Base-by-base conservation (phyloP, 2,329 filamentous ascomycete species). In the Ophiostoma angusticollis region DNA sequence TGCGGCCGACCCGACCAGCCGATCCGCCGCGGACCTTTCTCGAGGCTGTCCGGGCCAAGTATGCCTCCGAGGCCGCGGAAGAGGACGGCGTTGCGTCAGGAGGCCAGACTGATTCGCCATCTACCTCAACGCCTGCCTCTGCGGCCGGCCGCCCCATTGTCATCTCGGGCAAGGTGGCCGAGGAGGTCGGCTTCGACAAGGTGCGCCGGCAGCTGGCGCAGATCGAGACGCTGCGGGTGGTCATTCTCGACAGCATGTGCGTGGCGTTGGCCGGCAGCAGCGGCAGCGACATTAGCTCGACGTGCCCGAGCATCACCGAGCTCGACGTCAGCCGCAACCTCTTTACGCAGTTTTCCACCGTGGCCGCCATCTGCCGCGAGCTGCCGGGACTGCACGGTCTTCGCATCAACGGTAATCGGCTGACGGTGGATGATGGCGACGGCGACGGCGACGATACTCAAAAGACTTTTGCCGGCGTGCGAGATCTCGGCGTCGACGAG, bases 151-250 rank as follows among this genome's bases (percentile, higher is more conserved):
- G 34, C 22, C 66, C 74, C 35, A 80, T 93, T 45, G 62, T 67
- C 39, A 80, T 68, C 68, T 93, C 66, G 61, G 83, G 59, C 27
- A 96, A 96, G 60, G 72, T 87, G 14, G 89, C 84, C 5, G 82
- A 96, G 61, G 89, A 96, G 61, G 75, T 96, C 24, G 91, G 91
- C 22, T 96, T 96, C 50, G 86, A 93, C 49, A 95, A 95, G 65
- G 84, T 95, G 48, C 75, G 81, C 31, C 72, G 72, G 48, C 76
- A 87, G 58, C 78, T 93, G 52, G 80, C 86, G 49, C 67, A 80
- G 53, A 65, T 96, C 23, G 66, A 79, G 39, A 83, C 91, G 50
- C 68, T 96, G 43, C 79, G 72, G 48, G 78, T 87, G 40, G 78
- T 93, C 35, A 74, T 96, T 28, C 66, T 98, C 7, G 87, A 96